Base-by-base conservation (phyloP, 495 filamentous ascomycete genomes). In the Tuber brumale region DNA sequence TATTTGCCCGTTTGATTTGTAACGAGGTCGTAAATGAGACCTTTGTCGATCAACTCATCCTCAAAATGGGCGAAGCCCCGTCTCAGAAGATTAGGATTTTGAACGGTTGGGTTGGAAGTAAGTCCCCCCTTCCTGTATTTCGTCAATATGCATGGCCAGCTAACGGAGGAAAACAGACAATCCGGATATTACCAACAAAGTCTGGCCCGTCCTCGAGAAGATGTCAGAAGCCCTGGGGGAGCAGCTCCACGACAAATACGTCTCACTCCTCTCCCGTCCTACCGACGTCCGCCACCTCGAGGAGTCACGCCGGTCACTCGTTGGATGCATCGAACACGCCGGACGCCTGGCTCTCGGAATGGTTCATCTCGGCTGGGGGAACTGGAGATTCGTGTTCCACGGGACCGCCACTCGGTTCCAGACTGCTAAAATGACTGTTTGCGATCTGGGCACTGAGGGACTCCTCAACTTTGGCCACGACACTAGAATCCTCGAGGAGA, bases 181-280 rank as follows among this genome's bases (percentile, higher is more conserved):
- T 4, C 27, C 57, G 27, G 27, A 35, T 0, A 66, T 66, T 35
- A 18, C 27, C 27, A 19, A 35, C 3, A 66, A 35, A 8, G 57
- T 66, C 14, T 66, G 57, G 57, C 14, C 14, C 0, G 16, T 35
- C 57, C 27, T 66, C 3, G 19, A 12, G 0, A 27, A 35, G 12
- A 35, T 66, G 27, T 66, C 27, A 3, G 57, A 66, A 35, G 12
- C 57, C 57, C 27, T 66, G 14, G 57, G 27, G 6, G 5, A 2
- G 31, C 27, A 35, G 12, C 57, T 66, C 31, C 57, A 66, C 31
- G 31, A 31, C 57, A 66, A 66, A 35, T 66, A 66, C 4, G 57
- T 66, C 3, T 74, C 78, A 4, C 46, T 80, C 10, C 75, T 80
- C 76, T 80, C 78, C 37, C 77, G 78, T 3, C 78, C 78, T 27